phyloP scores from a whole-genome alignment of 257 asterid genomes.

The Solanum arcanum region DNA sequence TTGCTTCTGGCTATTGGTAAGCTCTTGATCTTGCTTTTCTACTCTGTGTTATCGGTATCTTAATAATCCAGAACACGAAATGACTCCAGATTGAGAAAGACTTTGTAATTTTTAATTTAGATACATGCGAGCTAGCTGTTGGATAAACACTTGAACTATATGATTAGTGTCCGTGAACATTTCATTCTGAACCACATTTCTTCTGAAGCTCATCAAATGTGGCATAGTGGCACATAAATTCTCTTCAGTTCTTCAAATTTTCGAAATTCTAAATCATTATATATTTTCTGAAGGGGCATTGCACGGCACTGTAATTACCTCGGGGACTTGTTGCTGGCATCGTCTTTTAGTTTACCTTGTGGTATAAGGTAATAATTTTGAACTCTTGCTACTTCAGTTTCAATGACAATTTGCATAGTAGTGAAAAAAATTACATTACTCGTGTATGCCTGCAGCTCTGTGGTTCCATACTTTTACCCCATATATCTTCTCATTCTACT shows the following conservation, averaged over 20 bases:
- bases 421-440: not conserved
- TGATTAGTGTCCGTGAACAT: not conserved
- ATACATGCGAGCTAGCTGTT: not conserved
- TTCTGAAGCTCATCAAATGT: not conserved
- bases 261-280: not conserved
- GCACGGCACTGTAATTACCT: conserved; percentile 96
- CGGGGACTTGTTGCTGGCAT: conserved; percentile 83
- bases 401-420: not conserved
- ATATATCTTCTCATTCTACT: conserved; percentile 75
- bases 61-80: not conserved
- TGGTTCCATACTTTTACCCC: conserved; percentile 85
- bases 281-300: conserved; percentile 58
- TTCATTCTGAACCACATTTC: not conserved
- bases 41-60: not conserved
- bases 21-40: conserved; percentile 1
- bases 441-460: conserved; percentile 51
- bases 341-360: conserved; percentile 90
- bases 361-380: conserved; percentile 60
- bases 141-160: not conserved
- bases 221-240: not conserved
- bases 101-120: not conserved
- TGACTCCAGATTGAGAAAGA: not conserved
- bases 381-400: not conserved
- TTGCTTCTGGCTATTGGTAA: conserved; percentile 97
- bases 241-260: not conserved